Conservation (phyloP, 1,139 yeast species). For the Zygosaccharomyces sapae region DNA sequence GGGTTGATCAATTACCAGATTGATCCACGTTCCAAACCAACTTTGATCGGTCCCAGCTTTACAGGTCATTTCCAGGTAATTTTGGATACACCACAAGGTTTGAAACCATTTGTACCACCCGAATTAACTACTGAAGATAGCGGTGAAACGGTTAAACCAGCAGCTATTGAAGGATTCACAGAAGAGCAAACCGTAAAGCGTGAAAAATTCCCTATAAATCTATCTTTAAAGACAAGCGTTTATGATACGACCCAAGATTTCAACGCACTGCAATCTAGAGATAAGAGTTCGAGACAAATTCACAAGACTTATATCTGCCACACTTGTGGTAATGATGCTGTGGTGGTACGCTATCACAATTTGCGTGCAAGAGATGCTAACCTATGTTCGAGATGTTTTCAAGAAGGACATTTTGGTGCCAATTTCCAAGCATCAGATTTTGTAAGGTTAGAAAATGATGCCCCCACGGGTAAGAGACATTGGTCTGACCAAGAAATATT, state of each 20-base stretch:
- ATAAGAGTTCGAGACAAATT: conserved; percentile 40
- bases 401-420: conserved; percentile 90
- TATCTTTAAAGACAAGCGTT: conserved; percentile 64
- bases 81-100: conserved; percentile 82
- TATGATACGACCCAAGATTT: conserved; percentile 73
- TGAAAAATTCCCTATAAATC: conserved; percentile 47
- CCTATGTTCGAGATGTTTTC: conserved; percentile 70
- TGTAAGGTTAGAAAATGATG: conserved; percentile 58
- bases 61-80: conserved; percentile 90
- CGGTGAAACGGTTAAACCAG: conserved; percentile 9
- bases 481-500: conserved; percentile 92
- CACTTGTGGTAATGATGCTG: conserved; percentile 86
- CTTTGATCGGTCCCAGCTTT: conserved; percentile 79
- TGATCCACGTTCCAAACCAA: conserved; percentile 77
- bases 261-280: conserved; percentile 51
- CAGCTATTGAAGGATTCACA: conserved; percentile 27
- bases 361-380: conserved; percentile 76
- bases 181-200: conserved; percentile 17
- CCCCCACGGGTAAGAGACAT: conserved; percentile 35
- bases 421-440: conserved; percentile 86
- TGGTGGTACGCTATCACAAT: conserved; percentile 83
- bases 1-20: conserved; percentile 81
- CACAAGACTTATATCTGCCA: conserved; percentile 75
- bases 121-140: conserved; percentile 10
- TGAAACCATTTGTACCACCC: conserved; percentile 59